Percentiles rank a stretch among this genome's conserved stretches.
phyloP scores from a whole-genome alignment of 768 basidiomycete genomes.

The Lentinus brumalis region DNA sequence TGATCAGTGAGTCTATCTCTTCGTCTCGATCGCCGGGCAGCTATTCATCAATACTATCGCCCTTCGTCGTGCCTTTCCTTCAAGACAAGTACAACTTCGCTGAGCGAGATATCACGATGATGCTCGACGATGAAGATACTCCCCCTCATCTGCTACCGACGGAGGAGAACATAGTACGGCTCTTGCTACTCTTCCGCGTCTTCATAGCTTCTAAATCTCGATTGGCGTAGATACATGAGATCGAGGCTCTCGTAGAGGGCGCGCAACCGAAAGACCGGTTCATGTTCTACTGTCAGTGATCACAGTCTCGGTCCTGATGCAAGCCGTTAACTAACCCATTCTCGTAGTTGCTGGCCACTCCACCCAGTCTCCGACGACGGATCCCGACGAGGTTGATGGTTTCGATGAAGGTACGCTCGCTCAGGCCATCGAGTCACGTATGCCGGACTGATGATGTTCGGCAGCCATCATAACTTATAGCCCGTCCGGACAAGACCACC shows the following conservation, averaged over 20 bases:
- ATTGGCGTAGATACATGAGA: constrained; percentile 11
- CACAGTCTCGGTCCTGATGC: background rate
- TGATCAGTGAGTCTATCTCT: constrained; percentile 6
- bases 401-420: constrained; percentile 8
- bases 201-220: background rate
- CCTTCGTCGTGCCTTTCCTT: background rate
- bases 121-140: constrained; percentile 17
- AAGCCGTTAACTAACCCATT: background rate
- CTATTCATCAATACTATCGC: no score
- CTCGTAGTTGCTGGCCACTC: constrained; percentile 12
- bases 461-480: constrained; percentile 2
- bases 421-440: no score
- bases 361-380: background rate
- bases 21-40: background rate
- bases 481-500: background rate
- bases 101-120: constrained; percentile 9
- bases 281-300: constrained; percentile 21
- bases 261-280: constrained; percentile 17
- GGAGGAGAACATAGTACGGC: constrained; percentile 16
- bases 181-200: background rate
- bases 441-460: background rate
- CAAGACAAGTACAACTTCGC: constrained; percentile 1
- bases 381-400: constrained; percentile 10
- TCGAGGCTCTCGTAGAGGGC: constrained; percentile 13
- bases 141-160: constrained; percentile 9